A percentile compares a stretch with the other conserved stretches of the same genome.
Evolutionary conservation across 345 rosid genomes (phyloP).

Genomic region (Toxicodendron radicans): DNA sequence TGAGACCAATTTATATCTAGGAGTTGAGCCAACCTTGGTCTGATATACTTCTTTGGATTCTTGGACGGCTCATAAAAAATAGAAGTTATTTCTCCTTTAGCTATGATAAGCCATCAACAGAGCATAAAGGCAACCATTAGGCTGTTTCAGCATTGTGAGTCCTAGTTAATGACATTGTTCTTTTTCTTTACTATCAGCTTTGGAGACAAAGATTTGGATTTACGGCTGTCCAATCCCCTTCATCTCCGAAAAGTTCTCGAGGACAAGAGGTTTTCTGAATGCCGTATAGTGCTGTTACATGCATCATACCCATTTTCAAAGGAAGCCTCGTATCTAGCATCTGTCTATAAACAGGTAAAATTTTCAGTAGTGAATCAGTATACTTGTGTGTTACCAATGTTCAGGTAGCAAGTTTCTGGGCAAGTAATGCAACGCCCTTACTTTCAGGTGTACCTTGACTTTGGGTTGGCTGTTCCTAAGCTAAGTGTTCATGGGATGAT

Average conservation of each 20-base stretch:
- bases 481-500: constrained; percentile 88
- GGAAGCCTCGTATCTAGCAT: constrained; percentile 90
- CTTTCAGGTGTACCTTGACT: constrained; percentile 84
- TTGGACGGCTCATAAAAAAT: constrained; percentile 1
- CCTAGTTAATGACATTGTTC: constrained; percentile 10
- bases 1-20: background rate
- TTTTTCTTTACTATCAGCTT: constrained; percentile 44
- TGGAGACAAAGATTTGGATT: constrained; percentile 94
- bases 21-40: constrained; percentile 7
- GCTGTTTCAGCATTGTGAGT: background rate
- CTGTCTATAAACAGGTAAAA: constrained; percentile 77
- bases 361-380: constrained; percentile 6
- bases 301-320: constrained; percentile 93
- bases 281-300: constrained; percentile 82
- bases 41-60: constrained; percentile 7
- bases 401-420: background rate
- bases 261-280: constrained; percentile 69
- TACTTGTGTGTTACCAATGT: background rate
- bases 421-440: constrained; percentile 20
- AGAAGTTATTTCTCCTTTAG: constrained; percentile 14
- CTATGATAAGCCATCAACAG: constrained; percentile 11
- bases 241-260: constrained; percentile 75
- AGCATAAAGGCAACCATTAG: background rate
- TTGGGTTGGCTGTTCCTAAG: constrained; percentile 94
- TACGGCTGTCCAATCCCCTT: constrained; percentile 85